Percentiles rank a stretch among this genome's conserved stretches.
phyloP scores from a whole-genome alignment of 495 filamentous ascomycete species.

The Aspergillus affinis region DNA sequence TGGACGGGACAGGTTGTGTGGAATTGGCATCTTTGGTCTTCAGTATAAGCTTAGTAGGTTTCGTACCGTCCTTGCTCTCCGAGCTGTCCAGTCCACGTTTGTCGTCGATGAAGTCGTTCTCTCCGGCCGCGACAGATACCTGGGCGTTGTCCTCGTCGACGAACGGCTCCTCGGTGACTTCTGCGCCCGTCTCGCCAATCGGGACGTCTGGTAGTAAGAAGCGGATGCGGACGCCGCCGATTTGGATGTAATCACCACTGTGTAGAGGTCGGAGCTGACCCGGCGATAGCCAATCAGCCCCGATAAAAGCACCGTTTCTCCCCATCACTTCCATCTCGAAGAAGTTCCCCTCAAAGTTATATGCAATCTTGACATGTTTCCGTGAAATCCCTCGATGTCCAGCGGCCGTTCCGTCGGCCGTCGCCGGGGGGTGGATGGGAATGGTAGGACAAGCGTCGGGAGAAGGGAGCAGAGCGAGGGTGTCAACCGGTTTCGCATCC shows the following conservation, averaged over 20 bases:
- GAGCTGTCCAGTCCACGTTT: constrained; percentile 30
- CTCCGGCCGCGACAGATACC: constrained; percentile 32
- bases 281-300: constrained; percentile 65
- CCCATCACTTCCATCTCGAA: constrained; percentile 83
- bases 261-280: constrained; percentile 64
- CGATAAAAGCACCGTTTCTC: constrained; percentile 81
- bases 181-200: constrained; percentile 65
- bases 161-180: constrained; percentile 63
- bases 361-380: constrained; percentile 79
- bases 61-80: constrained; percentile 37
- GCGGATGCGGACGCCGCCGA: constrained; percentile 71
- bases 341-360: constrained; percentile 67
- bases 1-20: constrained; percentile 29
- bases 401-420: constrained; percentile 60
- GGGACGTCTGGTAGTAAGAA: constrained; percentile 75
- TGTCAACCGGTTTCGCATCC: constrained; percentile 41
- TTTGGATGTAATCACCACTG: constrained; percentile 72
- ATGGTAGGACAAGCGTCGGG: constrained; percentile 69
- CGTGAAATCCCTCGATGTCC: constrained; percentile 72
- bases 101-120: constrained; percentile 39
- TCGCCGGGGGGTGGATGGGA: constrained; percentile 74
- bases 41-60: constrained; percentile 36
- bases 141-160: constrained; percentile 46
- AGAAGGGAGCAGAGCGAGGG: constrained; percentile 44
- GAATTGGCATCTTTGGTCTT: constrained; percentile 40